Percentiles rank a stretch among this genome's conserved stretches.
These are phyloP conservation scores for Pichia ethanolica DNA, from an alignment of 805 yeast species.

Conservation along the genomic window DNA sequence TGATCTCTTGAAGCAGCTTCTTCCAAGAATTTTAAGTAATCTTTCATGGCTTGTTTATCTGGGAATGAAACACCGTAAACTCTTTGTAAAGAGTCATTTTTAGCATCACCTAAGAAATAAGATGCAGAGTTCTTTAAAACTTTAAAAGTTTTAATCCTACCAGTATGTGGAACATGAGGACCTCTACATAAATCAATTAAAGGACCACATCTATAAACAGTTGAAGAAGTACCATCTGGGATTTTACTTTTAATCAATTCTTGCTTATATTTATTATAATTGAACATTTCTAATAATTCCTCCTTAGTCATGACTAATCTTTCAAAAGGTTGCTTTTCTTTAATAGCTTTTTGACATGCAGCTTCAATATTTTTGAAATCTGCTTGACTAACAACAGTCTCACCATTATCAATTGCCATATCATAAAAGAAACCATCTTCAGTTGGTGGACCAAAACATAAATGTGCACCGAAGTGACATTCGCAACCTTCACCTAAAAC, in stretches of 20 bases:
- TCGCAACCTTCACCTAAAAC: constrained; percentile 97
- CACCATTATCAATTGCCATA: constrained; percentile 76
- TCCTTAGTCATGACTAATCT: constrained; percentile 90
- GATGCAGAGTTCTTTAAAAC: constrained; percentile 93
- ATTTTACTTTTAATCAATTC: constrained; percentile 78
- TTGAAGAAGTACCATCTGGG: constrained; percentile 92
- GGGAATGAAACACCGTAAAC: constrained; percentile 98
- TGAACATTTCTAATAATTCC: constrained; percentile 84
- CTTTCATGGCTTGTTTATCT: constrained; percentile 92
- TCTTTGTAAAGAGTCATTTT: constrained; percentile 93
- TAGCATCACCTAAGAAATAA: constrained; percentile 88
- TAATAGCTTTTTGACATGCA: constrained; percentile 82
- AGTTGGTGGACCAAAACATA: constrained; percentile 94
- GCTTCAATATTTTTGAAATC: constrained; percentile 83
- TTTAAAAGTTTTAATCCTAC: constrained; percentile 90
- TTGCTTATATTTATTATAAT: constrained; percentile 92
- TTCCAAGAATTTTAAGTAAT: constrained; percentile 85
- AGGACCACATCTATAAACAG: constrained; percentile 97
- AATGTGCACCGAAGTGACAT: constrained; percentile 90
- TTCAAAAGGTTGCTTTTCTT: constrained; percentile 92
- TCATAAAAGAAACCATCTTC: constrained; percentile 97
- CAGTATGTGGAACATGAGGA: constrained; percentile 97
- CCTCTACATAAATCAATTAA: constrained; percentile 95
- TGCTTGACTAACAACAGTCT: constrained; percentile 64
- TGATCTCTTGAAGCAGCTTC: constrained; percentile 97